These are phyloP conservation scores for Alternaria consortialis DNA, from an alignment of 2,329 filamentous ascomycete genomes.

Conservation along the genomic window DNA sequence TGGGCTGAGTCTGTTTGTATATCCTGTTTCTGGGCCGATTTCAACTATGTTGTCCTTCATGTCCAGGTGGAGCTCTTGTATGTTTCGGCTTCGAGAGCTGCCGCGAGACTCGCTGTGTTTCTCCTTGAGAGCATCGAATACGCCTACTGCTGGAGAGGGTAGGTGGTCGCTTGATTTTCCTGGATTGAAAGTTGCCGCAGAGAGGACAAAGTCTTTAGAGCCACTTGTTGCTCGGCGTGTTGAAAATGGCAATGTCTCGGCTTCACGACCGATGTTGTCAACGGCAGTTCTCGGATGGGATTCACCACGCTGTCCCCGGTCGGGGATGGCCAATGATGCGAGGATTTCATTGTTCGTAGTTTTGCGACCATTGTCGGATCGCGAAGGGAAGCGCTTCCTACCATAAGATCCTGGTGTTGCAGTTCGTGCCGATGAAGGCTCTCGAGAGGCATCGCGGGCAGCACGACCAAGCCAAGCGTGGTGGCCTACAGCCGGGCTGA, in stretches of 20 bases:
- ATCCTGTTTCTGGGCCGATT: slow-evolving; percentile 40
- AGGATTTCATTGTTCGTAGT: slow-evolving; percentile 45
- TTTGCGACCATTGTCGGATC: slow-evolving; percentile 42
- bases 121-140: slow-evolving; percentile 70
- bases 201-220: slow-evolving; percentile 63
- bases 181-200: slow-evolving; percentile 47
- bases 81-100: slow-evolving; percentile 80
- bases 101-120: slow-evolving; percentile 70
- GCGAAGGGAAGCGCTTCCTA: slow-evolving; percentile 69
- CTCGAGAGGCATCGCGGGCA: slow-evolving; percentile 47
- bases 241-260: slow-evolving; percentile 53
- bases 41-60: slow-evolving; percentile 56
- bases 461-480: slow-evolving; percentile 51
- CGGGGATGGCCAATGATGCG: slow-evolving; percentile 47
- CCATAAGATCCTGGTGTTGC: slow-evolving; percentile 71
- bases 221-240: slow-evolving; percentile 58
- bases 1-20: slow-evolving; percentile 64
- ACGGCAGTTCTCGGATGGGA: slow-evolving; percentile 45
- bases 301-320: slow-evolving; percentile 45
- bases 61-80: slow-evolving; percentile 68
- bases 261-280: slow-evolving; percentile 52
- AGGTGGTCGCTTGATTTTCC: slow-evolving; percentile 51
- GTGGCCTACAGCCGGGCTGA: slow-evolving; percentile 69
- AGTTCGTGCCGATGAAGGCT: slow-evolving; percentile 60
- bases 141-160: slow-evolving; percentile 73